These are phyloP conservation scores for Wickerhamiella qilinensis DNA, from an alignment of 805 yeast genomes.

Conservation along the genomic window DNA sequence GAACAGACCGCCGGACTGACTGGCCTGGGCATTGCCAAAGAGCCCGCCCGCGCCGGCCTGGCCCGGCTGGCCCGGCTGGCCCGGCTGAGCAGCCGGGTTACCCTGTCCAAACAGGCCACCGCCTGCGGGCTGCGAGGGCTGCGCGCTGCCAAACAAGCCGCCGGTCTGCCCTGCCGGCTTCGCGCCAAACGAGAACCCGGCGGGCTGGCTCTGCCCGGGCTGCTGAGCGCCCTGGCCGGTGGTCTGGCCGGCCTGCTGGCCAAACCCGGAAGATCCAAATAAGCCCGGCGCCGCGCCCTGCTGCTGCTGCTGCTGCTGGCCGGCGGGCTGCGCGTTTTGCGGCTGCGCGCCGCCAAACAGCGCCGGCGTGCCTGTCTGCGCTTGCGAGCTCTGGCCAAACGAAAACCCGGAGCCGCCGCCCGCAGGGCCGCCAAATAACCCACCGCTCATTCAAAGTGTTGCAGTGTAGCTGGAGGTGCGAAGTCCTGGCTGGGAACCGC, in stretches of 20 bases:
- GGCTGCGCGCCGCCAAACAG: not conserved
- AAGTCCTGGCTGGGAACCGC: too few species aligned
- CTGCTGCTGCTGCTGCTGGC: not conserved
- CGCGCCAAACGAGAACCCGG: too few species aligned
- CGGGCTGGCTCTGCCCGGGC: too few species aligned
- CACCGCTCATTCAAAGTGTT: not conserved
- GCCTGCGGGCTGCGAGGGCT: constrained; percentile 1
- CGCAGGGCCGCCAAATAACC: not conserved
- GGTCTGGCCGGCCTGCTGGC: too few species aligned
- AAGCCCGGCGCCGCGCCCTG: too few species aligned
- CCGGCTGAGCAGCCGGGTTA: not conserved
- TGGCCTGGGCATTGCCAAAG: constrained; percentile 2
- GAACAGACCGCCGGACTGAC: not conserved
- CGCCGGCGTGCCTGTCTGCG: not conserved
- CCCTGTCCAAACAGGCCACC: constrained; percentile 14
- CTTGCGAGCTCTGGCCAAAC: not conserved
- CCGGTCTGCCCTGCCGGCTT: constrained; percentile 3
- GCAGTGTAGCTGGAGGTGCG: too few species aligned
- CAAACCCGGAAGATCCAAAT: too few species aligned
- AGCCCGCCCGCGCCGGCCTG: constrained; percentile 1
- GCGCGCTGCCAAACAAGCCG: constrained; percentile 14
- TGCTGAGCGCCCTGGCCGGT: too few species aligned
- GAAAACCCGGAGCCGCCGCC: not conserved
- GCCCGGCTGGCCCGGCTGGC: too few species aligned
- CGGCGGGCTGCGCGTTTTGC: not conserved